Base-by-base conservation (phyloP, 2,329 filamentous ascomycete species). In the Penicillium nordicum region DNA sequence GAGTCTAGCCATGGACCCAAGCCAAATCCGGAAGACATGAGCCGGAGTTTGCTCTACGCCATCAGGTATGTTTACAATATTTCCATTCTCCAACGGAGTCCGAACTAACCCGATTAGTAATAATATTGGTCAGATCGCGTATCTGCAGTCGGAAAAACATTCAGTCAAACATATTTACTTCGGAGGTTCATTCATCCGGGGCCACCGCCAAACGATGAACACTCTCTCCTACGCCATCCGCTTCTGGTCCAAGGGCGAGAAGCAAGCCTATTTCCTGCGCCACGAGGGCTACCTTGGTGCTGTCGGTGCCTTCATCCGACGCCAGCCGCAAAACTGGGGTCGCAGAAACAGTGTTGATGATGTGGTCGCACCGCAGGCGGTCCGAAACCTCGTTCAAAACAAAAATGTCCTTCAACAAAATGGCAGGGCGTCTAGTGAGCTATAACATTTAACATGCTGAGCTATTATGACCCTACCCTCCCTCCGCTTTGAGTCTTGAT, bases 71-170 rank as follows among this genome's bases (percentile, higher is more conserved):
- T 61, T 61, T 37, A 5, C 9, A n/a, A 32, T 12, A 32, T 18
- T 60, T 54, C 50, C 55, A 40, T 55, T 60, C 32, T 21, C n/a
- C 11, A 8, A 23, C 11, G 25, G 27, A 9, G 11, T 49, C 18
- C 18, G 14, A 14, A 44, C 72, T 75, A 60, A 77, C 61, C 47
- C 3, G 30, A 6, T 30, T 32, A 93, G 89, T 72, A 97, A 97
- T 79, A 97, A 97, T 76, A 97, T 97, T 62, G 94, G 94, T 16
- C 94, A 99, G 78, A 96, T 99, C 66, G 92, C 94, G 42, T 97
- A 94, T 73, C 81, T 99, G n/a, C 94, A 97, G 72, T 94, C 91
- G 6, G 92, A 97, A 72, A 94, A 96, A 70, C 93, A 99, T 76
- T 84, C 88, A 44, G 80, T 97, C 27, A 88, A 90, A 61, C 87